These are phyloP conservation scores for Irpex sp. DNA, from an alignment of 1,284 basidiomycete genomes.

Conservation along the genomic window DNA sequence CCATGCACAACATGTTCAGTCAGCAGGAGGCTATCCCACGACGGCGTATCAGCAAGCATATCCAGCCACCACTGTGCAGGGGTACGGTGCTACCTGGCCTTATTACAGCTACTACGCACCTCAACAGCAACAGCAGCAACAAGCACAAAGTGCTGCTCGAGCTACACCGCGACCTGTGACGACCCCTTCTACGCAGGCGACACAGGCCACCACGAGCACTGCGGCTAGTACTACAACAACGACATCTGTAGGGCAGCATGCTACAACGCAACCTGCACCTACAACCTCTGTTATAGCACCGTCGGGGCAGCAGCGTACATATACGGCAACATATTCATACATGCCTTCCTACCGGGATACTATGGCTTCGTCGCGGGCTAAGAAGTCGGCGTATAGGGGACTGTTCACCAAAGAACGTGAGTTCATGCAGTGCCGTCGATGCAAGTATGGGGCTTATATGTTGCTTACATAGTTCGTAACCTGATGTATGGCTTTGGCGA, in stretches of 20 bases:
- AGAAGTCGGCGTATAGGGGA: conserved; percentile 64
- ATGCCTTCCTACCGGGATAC: conserved; percentile 18
- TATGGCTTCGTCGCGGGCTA: conserved; percentile 23
- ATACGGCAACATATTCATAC: conserved; percentile 54
- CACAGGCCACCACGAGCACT: conserved; percentile 16
- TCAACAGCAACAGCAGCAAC: conserved; percentile 18
- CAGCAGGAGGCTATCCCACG: conserved; percentile 26
- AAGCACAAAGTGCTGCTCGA: background rate
- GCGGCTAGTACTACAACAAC: conserved; percentile 17
- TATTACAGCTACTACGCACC: conserved; percentile 30
- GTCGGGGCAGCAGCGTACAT: conserved; percentile 16
- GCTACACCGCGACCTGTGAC: background rate
- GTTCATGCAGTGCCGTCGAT: conserved; percentile 26
- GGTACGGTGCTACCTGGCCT: conserved; percentile 29
- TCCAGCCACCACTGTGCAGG: conserved; percentile 26
- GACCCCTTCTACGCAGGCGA: conserved; percentile 12
- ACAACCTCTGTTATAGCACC: conserved; percentile 15
- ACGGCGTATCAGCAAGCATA: conserved; percentile 28
- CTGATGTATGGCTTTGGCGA: conserved; percentile 97
- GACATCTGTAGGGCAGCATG: conserved; percentile 11
- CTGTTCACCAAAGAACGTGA: conserved; percentile 76
- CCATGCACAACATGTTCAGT: conserved; percentile 21
- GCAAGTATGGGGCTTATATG: conserved; percentile 7
- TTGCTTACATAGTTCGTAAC: conserved; percentile 57
- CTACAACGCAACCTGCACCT: conserved; percentile 9